A percentile compares a stretch with the other conserved stretches of the same genome.
Evolutionary conservation across 2,329 filamentous ascomycete genomes (phyloP).

Genomic region (Seiridium unicorne): DNA sequence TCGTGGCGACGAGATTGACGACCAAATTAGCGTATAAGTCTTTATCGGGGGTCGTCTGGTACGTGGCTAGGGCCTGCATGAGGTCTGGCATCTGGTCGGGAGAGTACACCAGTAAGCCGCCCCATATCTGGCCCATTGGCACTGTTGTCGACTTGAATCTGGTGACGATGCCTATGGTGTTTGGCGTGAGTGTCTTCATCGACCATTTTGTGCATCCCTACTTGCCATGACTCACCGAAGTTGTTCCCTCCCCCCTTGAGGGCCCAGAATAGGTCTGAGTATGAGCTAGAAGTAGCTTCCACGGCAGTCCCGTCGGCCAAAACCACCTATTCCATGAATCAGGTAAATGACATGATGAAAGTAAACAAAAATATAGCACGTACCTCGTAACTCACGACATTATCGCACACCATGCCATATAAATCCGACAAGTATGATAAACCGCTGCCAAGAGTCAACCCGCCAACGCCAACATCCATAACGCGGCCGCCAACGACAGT

Average conservation of each 20-base stretch:
- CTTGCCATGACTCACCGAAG: neutral
- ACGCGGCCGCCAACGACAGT: neutral
- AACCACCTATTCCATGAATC: slow-evolving; percentile 4
- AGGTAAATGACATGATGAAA: neutral
- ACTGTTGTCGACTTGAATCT: neutral
- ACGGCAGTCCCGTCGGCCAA: slow-evolving; percentile 4
- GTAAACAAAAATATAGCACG: neutral
- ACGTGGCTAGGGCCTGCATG: neutral
- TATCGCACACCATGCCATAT: neutral
- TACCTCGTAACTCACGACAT: neutral
- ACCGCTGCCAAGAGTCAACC: neutral
- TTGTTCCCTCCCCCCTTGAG: slow-evolving; percentile 11
- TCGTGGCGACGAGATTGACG: neutral
- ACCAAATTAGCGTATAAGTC: neutral
- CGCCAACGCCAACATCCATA: neutral
- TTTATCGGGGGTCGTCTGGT: neutral
- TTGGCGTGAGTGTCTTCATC: too few relatives aligned
- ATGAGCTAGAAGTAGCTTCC: neutral
- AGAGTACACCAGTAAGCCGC: neutral
- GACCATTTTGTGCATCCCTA: too few relatives aligned
- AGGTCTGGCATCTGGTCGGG: slow-evolving; percentile 8
- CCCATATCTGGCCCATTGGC: slow-evolving; percentile 2
- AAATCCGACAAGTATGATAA: neutral
- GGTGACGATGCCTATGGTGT: neutral
- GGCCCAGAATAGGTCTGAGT: slow-evolving; percentile 9